Percentiles rank a stretch among this genome's conserved stretches.
These are phyloP conservation scores for Zymoseptoria ardabiliae DNA, from an alignment of 2,329 filamentous ascomycete species.

Conservation along the genomic window DNA sequence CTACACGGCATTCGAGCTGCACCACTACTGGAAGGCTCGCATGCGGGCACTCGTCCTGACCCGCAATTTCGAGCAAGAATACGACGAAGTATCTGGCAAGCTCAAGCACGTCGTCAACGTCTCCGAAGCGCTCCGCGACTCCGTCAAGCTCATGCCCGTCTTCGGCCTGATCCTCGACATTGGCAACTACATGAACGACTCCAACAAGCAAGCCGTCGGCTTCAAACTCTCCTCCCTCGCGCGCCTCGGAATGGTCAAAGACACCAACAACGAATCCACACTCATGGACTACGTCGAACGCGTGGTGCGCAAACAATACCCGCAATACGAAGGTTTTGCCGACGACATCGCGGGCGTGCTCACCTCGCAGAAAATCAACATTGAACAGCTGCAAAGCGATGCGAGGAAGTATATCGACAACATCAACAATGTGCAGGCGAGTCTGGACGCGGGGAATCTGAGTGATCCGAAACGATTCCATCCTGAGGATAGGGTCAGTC, in stretches of 20 bases:
- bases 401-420: constrained; percentile 91
- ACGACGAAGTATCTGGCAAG: constrained; percentile 82
- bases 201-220: constrained; percentile 93
- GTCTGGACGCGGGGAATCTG: constrained; percentile 85
- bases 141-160: constrained; percentile 90
- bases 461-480: constrained; percentile 98
- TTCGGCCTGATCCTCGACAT: constrained; percentile 94
- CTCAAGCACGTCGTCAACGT: constrained; percentile 79
- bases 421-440: constrained; percentile 86
- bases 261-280: constrained; percentile 96
- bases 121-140: constrained; percentile 83
- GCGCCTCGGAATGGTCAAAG: constrained; percentile 93
- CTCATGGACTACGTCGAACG: constrained; percentile 93
- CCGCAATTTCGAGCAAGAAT: constrained; percentile 75
- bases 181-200: constrained; percentile 99
- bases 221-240: constrained; percentile 97
- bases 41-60: constrained; percentile 87
- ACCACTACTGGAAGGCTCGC: constrained; percentile 97
- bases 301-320: constrained; percentile 92
- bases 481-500: constrained; percentile 87
- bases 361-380: constrained; percentile 79
- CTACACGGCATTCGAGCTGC: constrained; percentile 84
- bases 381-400: constrained; percentile 82
- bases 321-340: constrained; percentile 85
- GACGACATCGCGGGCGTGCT: constrained; percentile 78